Percentiles rank a stretch among this genome's conserved stretches.
These are phyloP conservation scores for Pelargonium citronellum DNA, from an alignment of 441 rosid species.

Conservation along the genomic window DNA sequence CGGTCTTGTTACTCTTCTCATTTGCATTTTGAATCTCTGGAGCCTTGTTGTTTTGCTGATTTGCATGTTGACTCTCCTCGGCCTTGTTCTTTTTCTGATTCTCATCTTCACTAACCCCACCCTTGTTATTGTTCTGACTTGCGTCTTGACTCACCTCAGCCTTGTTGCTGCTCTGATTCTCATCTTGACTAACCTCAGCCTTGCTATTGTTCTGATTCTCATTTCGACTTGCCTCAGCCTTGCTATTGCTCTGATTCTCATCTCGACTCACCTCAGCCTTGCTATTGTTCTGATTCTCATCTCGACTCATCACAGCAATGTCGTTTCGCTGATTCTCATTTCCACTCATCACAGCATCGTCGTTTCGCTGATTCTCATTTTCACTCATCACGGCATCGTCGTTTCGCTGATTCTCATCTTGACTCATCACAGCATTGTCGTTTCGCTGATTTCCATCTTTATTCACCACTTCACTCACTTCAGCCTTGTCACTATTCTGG, in stretches of 20 bases:
- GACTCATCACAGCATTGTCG: slow-evolving; percentile 27
- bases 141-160: neutral
- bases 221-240: neutral
- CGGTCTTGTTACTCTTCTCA: neutral
- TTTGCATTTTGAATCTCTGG: neutral
- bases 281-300: neutral
- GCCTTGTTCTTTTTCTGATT: slow-evolving; percentile 20
- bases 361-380: neutral
- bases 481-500: neutral
- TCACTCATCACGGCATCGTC: too few species aligned
- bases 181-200: slow-evolving; percentile 27
- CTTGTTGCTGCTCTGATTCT: neutral
- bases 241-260: neutral
- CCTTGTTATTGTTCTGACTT: slow-evolving; percentile 6
- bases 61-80: slow-evolving; percentile 4
- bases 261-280: too few species aligned
- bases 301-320: too few species aligned
- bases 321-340: neutral
- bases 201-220: slow-evolving; percentile 5
- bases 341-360: slow-evolving; percentile 27
- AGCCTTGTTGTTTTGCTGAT: neutral
- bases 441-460: neutral
- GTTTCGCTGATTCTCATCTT: slow-evolving; percentile 9
- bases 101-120: slow-evolving; percentile 17
- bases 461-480: slow-evolving; percentile 1